Percentiles rank a stretch among this genome's conserved stretches.
Evolutionary conservation across 192 early-diverging fungal species (phyloP).

Genomic region (Podila verticillata): DNA sequence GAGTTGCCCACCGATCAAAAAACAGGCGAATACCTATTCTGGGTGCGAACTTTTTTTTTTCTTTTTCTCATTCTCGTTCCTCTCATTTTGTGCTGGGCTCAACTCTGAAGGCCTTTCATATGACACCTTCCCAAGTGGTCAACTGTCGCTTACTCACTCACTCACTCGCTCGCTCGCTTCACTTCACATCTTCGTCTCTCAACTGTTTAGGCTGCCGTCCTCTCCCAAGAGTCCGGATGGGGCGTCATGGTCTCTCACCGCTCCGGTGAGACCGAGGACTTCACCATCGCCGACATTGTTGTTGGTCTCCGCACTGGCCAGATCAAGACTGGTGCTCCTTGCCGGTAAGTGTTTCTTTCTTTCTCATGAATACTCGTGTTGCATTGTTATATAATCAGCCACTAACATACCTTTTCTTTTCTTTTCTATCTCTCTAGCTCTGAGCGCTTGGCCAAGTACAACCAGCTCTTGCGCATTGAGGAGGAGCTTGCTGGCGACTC

Average conservation of each 20-base stretch:
- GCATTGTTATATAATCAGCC: background rate
- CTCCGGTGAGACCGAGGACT: constrained; percentile 98
- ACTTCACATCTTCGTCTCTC: background rate
- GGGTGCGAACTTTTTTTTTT: constrained; percentile 4
- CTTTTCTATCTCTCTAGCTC: constrained; percentile 46
- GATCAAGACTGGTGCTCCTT: constrained; percentile 99
- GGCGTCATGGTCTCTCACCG: constrained; percentile 99
- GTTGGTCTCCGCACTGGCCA: constrained; percentile 95
- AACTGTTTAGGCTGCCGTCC: constrained; percentile 66
- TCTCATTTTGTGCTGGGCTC: too few species aligned
- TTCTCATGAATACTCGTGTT: background rate
- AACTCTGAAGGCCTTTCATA: constrained; percentile 12
- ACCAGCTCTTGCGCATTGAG: constrained; percentile 98
- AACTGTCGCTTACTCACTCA: constrained; percentile 14
- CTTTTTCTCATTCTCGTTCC: constrained; percentile 36
- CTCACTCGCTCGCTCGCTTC: background rate
- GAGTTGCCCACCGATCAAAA: background rate
- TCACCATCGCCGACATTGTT: constrained; percentile 93
- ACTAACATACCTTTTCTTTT: background rate
- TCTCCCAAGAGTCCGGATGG: constrained; percentile 90
- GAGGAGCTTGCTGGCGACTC: constrained; percentile 94
- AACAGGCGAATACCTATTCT: background rate
- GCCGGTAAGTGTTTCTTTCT: constrained; percentile 60
- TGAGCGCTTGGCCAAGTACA: constrained; percentile 98
- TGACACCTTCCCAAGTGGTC: background rate